Conservation (phyloP, 2,329 filamentous ascomycete species). For the Bretziella fagacearum region DNA sequence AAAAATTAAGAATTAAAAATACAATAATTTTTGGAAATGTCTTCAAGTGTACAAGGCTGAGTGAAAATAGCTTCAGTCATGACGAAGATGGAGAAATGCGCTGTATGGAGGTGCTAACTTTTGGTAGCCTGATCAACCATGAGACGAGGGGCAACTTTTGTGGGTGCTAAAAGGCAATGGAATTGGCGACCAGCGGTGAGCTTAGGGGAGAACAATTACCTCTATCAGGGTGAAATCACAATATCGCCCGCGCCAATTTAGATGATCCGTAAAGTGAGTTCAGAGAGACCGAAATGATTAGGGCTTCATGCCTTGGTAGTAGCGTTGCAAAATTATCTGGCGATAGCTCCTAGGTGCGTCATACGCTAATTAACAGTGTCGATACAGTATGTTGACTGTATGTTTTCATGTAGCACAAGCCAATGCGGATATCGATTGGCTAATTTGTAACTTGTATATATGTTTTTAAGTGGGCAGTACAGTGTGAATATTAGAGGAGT, state of each 20-base stretch:
- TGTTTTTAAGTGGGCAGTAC: conserved; percentile 5
- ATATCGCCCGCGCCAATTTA: not conserved
- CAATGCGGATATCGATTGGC: not conserved
- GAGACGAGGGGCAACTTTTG: no score
- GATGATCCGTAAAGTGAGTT: not conserved
- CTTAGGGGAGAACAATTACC: not conserved
- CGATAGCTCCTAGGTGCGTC: conserved; percentile 8
- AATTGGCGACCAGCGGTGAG: no score
- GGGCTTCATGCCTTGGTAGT: not conserved
- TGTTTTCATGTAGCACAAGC: not conserved
- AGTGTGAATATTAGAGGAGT: conserved; percentile 5
- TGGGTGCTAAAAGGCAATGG: no score
- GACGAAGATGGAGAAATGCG: no score
- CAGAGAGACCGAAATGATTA: not conserved
- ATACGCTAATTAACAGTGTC: conserved; percentile 1
- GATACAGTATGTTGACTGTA: not conserved
- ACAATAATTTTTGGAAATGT: no score
- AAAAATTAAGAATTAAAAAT: no score
- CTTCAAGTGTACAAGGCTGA: no score
- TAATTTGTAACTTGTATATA: not conserved
- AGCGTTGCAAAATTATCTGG: conserved; percentile 9
- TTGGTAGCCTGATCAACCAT: no score
- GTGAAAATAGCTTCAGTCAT: no score
- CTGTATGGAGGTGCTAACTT: no score
- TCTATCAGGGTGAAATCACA: not conserved